These are phyloP conservation scores for Zasmidium citrigriseum DNA, from an alignment of 2,329 filamentous ascomycete genomes.

Conservation along the genomic window DNA sequence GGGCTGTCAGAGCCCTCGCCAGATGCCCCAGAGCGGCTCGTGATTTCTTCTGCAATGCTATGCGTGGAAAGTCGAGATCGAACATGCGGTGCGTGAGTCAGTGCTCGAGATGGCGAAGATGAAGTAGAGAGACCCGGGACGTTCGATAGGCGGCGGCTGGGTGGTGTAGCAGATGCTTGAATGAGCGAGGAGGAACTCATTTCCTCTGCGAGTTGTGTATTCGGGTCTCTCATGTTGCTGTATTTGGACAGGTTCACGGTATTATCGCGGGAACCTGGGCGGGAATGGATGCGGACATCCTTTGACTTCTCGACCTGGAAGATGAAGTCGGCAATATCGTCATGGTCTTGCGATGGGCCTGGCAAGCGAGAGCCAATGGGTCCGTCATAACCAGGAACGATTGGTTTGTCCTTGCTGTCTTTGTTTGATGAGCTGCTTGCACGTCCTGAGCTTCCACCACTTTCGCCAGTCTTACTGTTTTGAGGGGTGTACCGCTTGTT, in stretches of 20 bases:
- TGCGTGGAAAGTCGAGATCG: slow-evolving; percentile 92
- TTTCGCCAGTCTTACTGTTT: slow-evolving; percentile 69
- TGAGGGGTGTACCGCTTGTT: slow-evolving; percentile 74
- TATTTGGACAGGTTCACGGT: slow-evolving; percentile 61
- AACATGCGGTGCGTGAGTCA: slow-evolving; percentile 90
- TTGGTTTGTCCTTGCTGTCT: slow-evolving; percentile 14
- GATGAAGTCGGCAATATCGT: slow-evolving; percentile 91
- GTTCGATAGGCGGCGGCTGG: slow-evolving; percentile 70
- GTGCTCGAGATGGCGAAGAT: slow-evolving; percentile 81
- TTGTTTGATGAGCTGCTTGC: slow-evolving; percentile 70
- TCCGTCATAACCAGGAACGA: neutral
- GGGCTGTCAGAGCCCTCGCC: slow-evolving; percentile 25
- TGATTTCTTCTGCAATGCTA: slow-evolving; percentile 67
- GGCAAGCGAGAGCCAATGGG: neutral
- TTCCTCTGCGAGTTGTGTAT: slow-evolving; percentile 85
- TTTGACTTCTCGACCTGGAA: slow-evolving; percentile 86
- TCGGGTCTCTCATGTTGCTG: slow-evolving; percentile 84
- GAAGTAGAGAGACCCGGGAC: slow-evolving; percentile 73
- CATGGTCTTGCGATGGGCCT: slow-evolving; percentile 64
- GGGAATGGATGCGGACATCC: slow-evolving; percentile 70
- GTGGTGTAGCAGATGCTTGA: slow-evolving; percentile 77
- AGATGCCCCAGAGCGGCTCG: slow-evolving; percentile 28
- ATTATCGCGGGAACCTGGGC: slow-evolving; percentile 60
- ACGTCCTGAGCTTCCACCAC: slow-evolving; percentile 77
- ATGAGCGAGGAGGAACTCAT: slow-evolving; percentile 88